phyloP scores from a whole-genome alignment of 768 basidiomycete species.

The Rhizopogon vesiculosus region DNA sequence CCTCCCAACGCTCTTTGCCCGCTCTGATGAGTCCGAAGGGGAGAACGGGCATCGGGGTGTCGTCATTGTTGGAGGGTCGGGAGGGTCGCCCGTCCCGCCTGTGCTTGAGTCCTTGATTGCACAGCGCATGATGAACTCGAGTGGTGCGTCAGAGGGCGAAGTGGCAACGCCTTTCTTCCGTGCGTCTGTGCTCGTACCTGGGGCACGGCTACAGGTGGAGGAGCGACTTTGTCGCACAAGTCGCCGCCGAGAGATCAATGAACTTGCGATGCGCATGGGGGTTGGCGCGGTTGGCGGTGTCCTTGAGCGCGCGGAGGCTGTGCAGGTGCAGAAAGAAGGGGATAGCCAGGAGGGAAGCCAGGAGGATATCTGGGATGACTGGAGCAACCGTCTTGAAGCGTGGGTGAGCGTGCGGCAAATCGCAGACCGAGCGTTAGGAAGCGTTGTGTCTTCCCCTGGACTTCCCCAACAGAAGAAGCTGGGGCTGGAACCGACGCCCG shows the following conservation, averaged over 20 bases:
- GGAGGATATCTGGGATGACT: conserved; percentile 49
- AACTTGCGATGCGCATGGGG: conserved; percentile 80
- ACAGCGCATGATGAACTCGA: conserved; percentile 15
- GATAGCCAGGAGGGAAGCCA: not conserved
- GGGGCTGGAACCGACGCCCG: conserved; percentile 42
- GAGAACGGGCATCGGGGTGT: conserved; percentile 32
- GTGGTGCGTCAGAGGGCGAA: conserved; percentile 16
- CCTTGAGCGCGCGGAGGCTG: conserved; percentile 32
- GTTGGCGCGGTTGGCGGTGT: conserved; percentile 70
- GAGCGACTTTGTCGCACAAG: conserved; percentile 57
- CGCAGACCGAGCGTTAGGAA: conserved; percentile 74
- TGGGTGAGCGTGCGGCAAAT: conserved; percentile 71
- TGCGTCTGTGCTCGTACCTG: conserved; percentile 65
- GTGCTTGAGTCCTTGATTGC: conserved; percentile 18
- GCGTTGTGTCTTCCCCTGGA: conserved; percentile 38
- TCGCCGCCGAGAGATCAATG: conserved; percentile 72
- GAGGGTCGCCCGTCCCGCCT: conserved; percentile 29
- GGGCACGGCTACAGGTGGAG: conserved; percentile 42
- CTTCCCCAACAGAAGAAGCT: conserved; percentile 6
- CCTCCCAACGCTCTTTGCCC: conserved; percentile 47
- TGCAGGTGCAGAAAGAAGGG: conserved; percentile 6
- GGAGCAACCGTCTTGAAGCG: conserved; percentile 64
- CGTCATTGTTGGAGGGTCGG: conserved; percentile 40
- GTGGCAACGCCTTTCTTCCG: conserved; percentile 52
- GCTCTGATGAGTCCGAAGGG: conserved; percentile 33